A percentile compares a stretch with the other conserved stretches of the same genome.
Evolutionary conservation across 2,329 filamentous ascomycete species (phyloP).

Genomic region (Nothophoma quercina): DNA sequence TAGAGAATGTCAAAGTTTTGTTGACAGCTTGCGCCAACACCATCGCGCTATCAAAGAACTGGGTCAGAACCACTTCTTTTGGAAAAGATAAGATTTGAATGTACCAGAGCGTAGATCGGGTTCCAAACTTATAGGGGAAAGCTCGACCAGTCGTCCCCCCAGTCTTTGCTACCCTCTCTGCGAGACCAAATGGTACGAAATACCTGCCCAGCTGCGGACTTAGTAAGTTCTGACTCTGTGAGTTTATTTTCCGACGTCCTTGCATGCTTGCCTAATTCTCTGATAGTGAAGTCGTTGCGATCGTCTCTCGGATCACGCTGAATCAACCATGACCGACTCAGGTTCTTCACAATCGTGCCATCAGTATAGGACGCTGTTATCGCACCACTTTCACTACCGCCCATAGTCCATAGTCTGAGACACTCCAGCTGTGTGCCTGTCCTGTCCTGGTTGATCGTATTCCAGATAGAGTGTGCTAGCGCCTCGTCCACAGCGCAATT

Average conservation of each 20-base stretch:
- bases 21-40: too few relatives aligned
- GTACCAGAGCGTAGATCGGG: too few relatives aligned
- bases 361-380: not conserved
- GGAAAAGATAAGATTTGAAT: too few relatives aligned
- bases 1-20: too few relatives aligned
- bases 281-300: conserved; percentile 22
- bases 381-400: conserved; percentile 12
- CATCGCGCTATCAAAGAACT: too few relatives aligned
- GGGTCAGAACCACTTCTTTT: too few relatives aligned
- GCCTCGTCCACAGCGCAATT: conserved; percentile 32
- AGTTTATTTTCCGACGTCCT: conserved; percentile 9
- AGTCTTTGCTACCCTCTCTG: conserved; percentile 23
- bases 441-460: conserved; percentile 22
- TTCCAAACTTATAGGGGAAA: conserved; percentile 19
- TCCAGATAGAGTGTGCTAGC: conserved; percentile 30
- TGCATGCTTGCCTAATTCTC: conserved; percentile 22
- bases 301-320: conserved; percentile 23
- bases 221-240: not conserved
- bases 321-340: conserved; percentile 35
- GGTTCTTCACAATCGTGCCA: conserved; percentile 5
- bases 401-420: conserved; percentile 30
- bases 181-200: conserved; percentile 23
- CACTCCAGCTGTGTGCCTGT: conserved; percentile 25
- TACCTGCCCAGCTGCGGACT: conserved; percentile 7
- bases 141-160: conserved; percentile 33